Percentiles rank a stretch among this genome's conserved stretches.
These are phyloP conservation scores for Perilla frutescens DNA, from an alignment of 257 asterid genomes.

Conservation along the genomic window DNA sequence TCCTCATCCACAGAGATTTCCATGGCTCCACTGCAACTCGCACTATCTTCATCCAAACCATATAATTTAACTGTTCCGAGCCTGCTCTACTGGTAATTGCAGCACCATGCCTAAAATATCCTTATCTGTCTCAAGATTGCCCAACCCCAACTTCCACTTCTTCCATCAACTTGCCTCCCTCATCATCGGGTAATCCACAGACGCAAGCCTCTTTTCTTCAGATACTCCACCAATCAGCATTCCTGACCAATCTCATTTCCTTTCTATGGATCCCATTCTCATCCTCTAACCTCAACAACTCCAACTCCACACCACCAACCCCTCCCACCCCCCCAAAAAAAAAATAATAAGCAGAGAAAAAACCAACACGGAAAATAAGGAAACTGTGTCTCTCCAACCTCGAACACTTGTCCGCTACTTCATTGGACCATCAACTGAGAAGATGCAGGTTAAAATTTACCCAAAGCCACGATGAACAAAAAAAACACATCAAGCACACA, in stretches of 20 bases:
- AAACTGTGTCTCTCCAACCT: background rate
- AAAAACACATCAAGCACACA: constrained; percentile 17
- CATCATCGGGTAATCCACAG: background rate
- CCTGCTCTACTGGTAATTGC: background rate
- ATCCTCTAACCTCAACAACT: background rate
- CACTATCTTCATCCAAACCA: background rate
- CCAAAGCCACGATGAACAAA: constrained; percentile 1
- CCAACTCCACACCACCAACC: background rate
- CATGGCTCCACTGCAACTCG: background rate
- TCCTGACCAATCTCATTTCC: background rate
- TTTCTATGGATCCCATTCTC: background rate
- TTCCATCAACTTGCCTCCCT: background rate
- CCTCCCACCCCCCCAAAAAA: background rate
- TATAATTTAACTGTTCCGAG: background rate
- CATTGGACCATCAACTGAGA: background rate
- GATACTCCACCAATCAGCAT: background rate
- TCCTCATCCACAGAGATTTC: background rate
- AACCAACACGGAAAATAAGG: no score
- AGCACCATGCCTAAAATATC: background rate
- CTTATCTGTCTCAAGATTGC: background rate
- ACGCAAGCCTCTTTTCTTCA: background rate
- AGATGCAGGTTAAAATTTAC: constrained; percentile 4
- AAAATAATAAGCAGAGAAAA: background rate
- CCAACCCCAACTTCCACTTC: background rate
- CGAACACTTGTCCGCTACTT: background rate